These are phyloP conservation scores for Lobulomyces angularis DNA, from an alignment of 192 early-diverging fungal genomes.

Conservation along the genomic window DNA sequence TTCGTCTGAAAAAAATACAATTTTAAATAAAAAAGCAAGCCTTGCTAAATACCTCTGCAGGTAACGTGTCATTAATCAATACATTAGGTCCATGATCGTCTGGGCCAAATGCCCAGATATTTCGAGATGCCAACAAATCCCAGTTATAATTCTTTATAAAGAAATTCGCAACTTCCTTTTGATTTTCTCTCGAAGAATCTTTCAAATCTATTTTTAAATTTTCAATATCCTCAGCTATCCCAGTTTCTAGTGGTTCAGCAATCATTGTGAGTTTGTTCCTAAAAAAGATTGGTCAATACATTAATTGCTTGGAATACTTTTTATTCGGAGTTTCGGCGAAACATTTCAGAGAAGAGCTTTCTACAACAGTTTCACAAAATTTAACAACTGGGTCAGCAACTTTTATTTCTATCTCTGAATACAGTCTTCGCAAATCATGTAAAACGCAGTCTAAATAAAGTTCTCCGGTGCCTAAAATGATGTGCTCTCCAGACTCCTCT, in stretches of 20 bases:
- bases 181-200: constrained; percentile 59
- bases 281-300: constrained; percentile 1
- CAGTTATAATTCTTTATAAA: constrained; percentile 82
- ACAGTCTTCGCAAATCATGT: constrained; percentile 86
- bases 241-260: constrained; percentile 82
- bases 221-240: constrained; percentile 89
- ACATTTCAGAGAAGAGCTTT: constrained; percentile 86
- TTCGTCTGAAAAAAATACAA: constrained; percentile 37
- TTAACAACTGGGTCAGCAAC: constrained; percentile 94
- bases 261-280: constrained; percentile 95
- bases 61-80: constrained; percentile 89
- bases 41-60: constrained; percentile 51
- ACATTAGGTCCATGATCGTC: constrained; percentile 84
- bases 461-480: constrained; percentile 89
- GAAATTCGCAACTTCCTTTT: constrained; percentile 56
- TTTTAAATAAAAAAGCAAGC: not conserved
- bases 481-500: constrained; percentile 95
- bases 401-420: constrained; percentile 94
- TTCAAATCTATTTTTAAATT: constrained; percentile 50
- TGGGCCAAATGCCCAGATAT: constrained; percentile 98
- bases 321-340: constrained; percentile 98
- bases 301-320: constrained; percentile 38
- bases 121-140: constrained; percentile 85
- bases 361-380: constrained; percentile 91
- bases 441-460: constrained; percentile 91